Conservation (phyloP, 305 asterid species). For the Ilex paraguariensis region DNA sequence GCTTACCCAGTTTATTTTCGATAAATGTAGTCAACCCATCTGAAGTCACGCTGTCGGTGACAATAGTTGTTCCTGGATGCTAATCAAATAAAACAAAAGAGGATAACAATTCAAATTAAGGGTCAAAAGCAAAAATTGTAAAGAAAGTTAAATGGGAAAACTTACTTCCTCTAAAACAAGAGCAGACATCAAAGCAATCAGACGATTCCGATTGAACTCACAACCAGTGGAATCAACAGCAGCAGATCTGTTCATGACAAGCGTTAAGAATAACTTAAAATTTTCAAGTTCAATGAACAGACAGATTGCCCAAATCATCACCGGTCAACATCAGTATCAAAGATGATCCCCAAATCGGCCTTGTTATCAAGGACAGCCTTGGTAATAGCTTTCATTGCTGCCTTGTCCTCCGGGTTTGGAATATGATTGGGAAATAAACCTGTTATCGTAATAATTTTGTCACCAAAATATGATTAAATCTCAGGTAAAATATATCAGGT, state of each 20-base stretch:
- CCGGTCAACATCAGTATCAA: conserved; percentile 99
- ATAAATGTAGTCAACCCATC: conserved; percentile 94
- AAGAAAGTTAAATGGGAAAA: conserved; percentile 7
- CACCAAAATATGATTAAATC: conserved; percentile 5
- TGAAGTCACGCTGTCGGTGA: conserved; percentile 96
- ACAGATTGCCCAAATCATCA: conserved; percentile 20
- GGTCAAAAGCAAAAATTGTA: conserved; percentile 8
- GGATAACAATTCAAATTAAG: conserved; percentile 21
- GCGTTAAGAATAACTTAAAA: conserved; percentile 2
- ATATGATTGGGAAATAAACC: conserved; percentile 98
- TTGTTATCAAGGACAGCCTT: conserved; percentile 74
- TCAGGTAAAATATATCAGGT: conserved; percentile 14
- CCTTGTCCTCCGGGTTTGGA: conserved; percentile 97
- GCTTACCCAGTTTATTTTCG: conserved; percentile 87
- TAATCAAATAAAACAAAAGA: conserved; percentile 30
- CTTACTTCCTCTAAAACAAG: conserved; percentile 91
- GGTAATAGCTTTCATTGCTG: conserved; percentile 90
- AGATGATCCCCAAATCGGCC: conserved; percentile 96
- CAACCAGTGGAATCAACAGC: conserved; percentile 93
- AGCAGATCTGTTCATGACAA: conserved; percentile 67
- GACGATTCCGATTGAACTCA: conserved; percentile 88
- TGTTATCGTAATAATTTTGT: conserved; percentile 21
- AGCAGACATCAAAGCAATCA: conserved; percentile 94
- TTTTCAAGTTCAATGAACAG: conserved; percentile 8
- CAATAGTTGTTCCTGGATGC: conserved; percentile 97